phyloP scores from a whole-genome alignment of 805 yeast species.

The Torulaspora microellipsoides region DNA sequence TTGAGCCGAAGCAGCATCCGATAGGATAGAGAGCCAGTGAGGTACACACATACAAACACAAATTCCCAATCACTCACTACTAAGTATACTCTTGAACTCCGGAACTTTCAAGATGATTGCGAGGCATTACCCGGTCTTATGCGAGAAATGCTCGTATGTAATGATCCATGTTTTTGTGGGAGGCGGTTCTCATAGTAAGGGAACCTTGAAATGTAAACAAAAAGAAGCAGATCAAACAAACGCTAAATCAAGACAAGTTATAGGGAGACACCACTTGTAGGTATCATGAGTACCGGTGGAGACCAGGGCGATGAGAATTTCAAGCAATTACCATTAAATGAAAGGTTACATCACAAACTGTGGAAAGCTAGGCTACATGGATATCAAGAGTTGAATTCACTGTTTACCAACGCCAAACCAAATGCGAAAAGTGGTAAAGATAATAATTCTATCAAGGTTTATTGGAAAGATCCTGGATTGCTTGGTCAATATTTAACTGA shows the following conservation, averaged over 20 bases:
- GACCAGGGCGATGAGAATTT: slow-evolving; percentile 53
- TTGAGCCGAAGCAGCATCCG: no score
- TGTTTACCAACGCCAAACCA: slow-evolving; percentile 44
- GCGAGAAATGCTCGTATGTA: no score
- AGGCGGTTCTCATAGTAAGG: background rate
- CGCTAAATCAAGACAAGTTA: no score
- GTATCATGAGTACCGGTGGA: slow-evolving; percentile 5
- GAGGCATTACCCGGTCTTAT: no score
- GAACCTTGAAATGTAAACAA: slow-evolving; percentile 8
- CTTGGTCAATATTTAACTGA: slow-evolving; percentile 64
- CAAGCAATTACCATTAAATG: slow-evolving; percentile 57
- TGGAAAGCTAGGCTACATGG: slow-evolving; percentile 89
- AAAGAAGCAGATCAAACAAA: background rate
- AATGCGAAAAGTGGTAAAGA: slow-evolving; percentile 3
- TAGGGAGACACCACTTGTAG: no score
- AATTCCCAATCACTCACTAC: no score
- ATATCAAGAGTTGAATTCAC: slow-evolving; percentile 58
- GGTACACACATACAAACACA: no score
- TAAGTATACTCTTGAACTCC: no score
- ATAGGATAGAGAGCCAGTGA: no score
- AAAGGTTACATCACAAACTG: slow-evolving; percentile 60
- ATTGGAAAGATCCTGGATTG: slow-evolving; percentile 48
- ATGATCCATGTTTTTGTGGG: slow-evolving; percentile 2
- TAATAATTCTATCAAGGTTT: slow-evolving; percentile 19
- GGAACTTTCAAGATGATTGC: no score